Evolutionary conservation across 1,284 basidiomycete genomes (phyloP).

Genomic region (Inonotus obliquus): DNA sequence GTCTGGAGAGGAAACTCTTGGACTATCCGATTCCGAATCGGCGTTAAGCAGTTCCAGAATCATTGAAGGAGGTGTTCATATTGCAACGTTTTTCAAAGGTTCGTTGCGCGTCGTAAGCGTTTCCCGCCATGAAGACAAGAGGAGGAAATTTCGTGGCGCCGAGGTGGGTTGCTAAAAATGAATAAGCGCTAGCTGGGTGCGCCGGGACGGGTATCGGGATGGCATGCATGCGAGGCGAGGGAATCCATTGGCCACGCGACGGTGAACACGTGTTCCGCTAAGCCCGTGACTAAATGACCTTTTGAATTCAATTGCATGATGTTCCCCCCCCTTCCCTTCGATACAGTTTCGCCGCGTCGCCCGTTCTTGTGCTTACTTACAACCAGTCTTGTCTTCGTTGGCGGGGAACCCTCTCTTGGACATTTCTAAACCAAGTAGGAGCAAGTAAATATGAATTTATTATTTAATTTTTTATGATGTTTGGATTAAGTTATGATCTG

Average conservation of each 20-base stretch:
- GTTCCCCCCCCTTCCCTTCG: too few species aligned
- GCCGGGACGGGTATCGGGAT: neutral
- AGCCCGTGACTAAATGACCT: neutral
- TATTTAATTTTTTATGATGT: neutral
- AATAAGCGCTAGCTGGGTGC: neutral
- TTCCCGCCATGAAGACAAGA: too few species aligned
- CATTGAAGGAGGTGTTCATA: neutral
- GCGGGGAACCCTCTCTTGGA: neutral
- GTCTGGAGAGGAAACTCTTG: neutral
- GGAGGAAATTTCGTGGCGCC: too few species aligned
- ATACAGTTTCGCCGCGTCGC: conserved; percentile 16
- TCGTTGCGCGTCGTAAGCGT: too few species aligned
- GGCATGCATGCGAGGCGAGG: too few species aligned
- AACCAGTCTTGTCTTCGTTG: neutral
- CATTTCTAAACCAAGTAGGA: neutral
- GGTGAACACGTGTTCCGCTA: neutral
- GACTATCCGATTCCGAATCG: neutral
- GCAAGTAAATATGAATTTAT: neutral
- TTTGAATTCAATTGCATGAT: neutral
- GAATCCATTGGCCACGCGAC: conserved; percentile 13
- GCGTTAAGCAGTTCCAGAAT: neutral
- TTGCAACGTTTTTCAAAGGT: too few species aligned
- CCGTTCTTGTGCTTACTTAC: neutral
- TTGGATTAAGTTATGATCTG: neutral
- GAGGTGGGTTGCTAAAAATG: neutral